phyloP scores from a whole-genome alignment of 805 yeast species.

The Myxozyma mucilagina region DNA sequence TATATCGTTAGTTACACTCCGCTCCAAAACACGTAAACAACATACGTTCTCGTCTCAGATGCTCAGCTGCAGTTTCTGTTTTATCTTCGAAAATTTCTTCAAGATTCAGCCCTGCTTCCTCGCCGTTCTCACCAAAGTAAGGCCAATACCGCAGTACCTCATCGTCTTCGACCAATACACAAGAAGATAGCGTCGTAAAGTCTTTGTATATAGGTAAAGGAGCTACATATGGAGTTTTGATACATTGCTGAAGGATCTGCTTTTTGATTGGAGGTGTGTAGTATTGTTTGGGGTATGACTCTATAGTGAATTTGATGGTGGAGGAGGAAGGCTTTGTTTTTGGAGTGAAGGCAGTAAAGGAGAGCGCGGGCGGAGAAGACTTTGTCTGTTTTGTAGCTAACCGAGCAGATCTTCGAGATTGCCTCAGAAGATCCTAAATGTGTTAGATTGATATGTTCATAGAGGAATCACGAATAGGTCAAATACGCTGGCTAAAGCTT shows the following conservation, averaged over 20 bases:
- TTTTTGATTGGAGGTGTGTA: conserved; percentile 10
- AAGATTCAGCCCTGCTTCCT: conserved; percentile 24
- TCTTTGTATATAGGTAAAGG: conserved; percentile 29
- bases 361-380: background rate
- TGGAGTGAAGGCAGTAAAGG: background rate
- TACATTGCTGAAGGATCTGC: background rate
- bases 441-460: background rate
- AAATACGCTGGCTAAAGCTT: conserved; percentile 2
- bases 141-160: conserved; percentile 26
- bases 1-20: background rate
- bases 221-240: background rate
- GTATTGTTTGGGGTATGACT: conserved; percentile 9
- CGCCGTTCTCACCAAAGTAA: conserved; percentile 30
- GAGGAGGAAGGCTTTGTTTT: background rate
- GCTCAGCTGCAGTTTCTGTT: conserved; percentile 21
- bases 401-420: background rate
- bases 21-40: background rate
- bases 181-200: conserved; percentile 20
- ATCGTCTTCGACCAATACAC: conserved; percentile 27
- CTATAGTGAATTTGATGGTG: conserved; percentile 12
- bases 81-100: conserved; percentile 30
- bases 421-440: conserved; percentile 7
- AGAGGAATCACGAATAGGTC: background rate
- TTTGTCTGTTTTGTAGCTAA: background rate
- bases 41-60: conserved; percentile 21